Conservation (phyloP, 139 green algal genomes). For the Nannochloris sp. region DNA sequence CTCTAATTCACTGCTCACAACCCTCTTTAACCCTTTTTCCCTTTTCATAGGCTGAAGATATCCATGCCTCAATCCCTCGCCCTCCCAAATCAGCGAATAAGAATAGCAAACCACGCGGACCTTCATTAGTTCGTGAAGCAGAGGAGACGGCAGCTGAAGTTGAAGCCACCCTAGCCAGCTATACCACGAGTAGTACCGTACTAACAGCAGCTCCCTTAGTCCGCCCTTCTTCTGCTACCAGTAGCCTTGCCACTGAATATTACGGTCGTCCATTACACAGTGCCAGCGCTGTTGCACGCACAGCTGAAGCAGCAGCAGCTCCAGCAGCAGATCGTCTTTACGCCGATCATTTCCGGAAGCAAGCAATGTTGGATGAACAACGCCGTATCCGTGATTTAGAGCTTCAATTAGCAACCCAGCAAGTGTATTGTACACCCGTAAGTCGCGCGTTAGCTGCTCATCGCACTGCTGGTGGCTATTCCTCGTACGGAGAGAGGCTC, state of each 20-base stretch:
- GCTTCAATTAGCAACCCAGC: slow-evolving; percentile 20
- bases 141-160: not conserved
- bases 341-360: slow-evolving; percentile 30
- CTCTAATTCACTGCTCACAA: not conserved
- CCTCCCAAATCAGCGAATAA: not conserved
- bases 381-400: slow-evolving; percentile 32
- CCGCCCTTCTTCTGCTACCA: slow-evolving; percentile 6
- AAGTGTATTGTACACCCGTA: slow-evolving; percentile 51
- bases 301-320: not conserved
- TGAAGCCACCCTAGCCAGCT: not conserved
- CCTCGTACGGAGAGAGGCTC: slow-evolving; percentile 76
- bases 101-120: not conserved
- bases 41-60: not conserved
- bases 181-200: not conserved
- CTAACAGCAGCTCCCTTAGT: not conserved
- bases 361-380: slow-evolving; percentile 36
- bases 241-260: slow-evolving; percentile 8
- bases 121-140: not conserved
- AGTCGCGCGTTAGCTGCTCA: slow-evolving; percentile 58
- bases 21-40: not conserved
- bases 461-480: slow-evolving; percentile 44
- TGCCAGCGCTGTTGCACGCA: not conserved
- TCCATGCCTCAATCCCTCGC: not conserved
- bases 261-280: not conserved
- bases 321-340: slow-evolving; percentile 41